A percentile compares a stretch with the other conserved stretches of the same genome.
Conservation (phyloP, 1,139 yeast genomes). For the Pichia terricola region DNA sequence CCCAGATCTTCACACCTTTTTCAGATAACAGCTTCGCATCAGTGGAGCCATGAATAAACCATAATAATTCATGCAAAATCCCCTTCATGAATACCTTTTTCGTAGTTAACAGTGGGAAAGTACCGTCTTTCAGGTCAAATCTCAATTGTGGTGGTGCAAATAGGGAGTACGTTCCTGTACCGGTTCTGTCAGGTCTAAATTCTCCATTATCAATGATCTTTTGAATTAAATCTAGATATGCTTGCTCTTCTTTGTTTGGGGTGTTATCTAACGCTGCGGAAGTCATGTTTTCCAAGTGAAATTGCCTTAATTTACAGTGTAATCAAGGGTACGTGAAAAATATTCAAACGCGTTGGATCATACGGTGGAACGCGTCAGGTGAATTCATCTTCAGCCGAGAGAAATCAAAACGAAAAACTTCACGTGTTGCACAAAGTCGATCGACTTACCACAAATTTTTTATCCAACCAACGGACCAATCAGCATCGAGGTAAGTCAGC, state of each 20-base stretch:
- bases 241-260: conserved; percentile 57
- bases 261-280: background rate
- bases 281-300: background rate
- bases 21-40: conserved; percentile 73
- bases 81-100: conserved; percentile 87
- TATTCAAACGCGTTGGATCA: background rate
- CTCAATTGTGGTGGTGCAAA: conserved; percentile 96
- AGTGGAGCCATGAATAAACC: conserved; percentile 90
- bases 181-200: conserved; percentile 89
- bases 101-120: conserved; percentile 84
- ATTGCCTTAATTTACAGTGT: too few species aligned
- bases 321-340: too few species aligned
- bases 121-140: conserved; percentile 61
- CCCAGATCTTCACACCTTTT: conserved; percentile 93
- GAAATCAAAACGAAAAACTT: too few species aligned
- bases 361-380: background rate
- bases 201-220: conserved; percentile 79
- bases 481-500: too few species aligned
- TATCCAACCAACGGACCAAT: too few species aligned
- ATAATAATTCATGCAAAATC: conserved; percentile 76
- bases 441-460: too few species aligned
- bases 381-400: too few species aligned
- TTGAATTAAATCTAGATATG: conserved; percentile 73
- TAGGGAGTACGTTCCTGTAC: conserved; percentile 84
- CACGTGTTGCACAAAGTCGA: too few species aligned